phyloP scores from a whole-genome alignment of 1,284 basidiomycete genomes.

The Nidula niveotomentosa region DNA sequence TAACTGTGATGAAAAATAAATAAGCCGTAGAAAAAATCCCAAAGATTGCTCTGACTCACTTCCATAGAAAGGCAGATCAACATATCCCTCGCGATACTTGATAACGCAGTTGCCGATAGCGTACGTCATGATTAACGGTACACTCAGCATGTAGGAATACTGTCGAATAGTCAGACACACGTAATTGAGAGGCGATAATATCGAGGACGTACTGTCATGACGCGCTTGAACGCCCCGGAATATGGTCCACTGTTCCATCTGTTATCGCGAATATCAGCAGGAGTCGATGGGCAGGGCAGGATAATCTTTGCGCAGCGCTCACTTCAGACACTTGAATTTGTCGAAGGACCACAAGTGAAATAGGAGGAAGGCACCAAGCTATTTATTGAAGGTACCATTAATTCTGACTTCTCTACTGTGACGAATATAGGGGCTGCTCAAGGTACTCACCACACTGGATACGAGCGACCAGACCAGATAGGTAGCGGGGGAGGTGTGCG shows the following conservation, averaged over 20 bases:
- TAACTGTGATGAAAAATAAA: conserved; percentile 39
- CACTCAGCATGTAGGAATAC: conserved; percentile 70
- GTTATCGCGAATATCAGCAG: neutral
- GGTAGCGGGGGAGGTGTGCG: conserved; percentile 59
- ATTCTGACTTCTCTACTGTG: neutral
- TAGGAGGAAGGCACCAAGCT: conserved; percentile 64
- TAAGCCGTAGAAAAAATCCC: neutral
- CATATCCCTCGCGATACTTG: conserved; percentile 70
- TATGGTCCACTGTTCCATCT: conserved; percentile 69
- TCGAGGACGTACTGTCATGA: conserved; percentile 66
- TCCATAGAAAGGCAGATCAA: conserved; percentile 39
- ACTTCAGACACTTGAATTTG: conserved; percentile 71
- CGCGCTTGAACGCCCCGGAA: conserved; percentile 71
- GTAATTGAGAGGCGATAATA: conserved; percentile 1
- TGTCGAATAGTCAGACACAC: conserved; percentile 18
- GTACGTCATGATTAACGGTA: conserved; percentile 63
- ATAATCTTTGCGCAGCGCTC: conserved; percentile 14
- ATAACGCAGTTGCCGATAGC: conserved; percentile 62
- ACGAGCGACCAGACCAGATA: conserved; percentile 65
- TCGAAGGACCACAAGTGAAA: conserved; percentile 80
- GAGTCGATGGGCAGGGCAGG: neutral
- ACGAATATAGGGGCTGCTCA: too few relatives aligned
- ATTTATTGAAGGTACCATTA: neutral
- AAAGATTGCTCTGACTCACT: conserved; percentile 37
- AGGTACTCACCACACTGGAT: conserved; percentile 41